Percentiles rank a stretch among this genome's conserved stretches.
Evolutionary conservation across 495 filamentous ascomycete species (phyloP).

Genomic region (Aspergillus campestris): DNA sequence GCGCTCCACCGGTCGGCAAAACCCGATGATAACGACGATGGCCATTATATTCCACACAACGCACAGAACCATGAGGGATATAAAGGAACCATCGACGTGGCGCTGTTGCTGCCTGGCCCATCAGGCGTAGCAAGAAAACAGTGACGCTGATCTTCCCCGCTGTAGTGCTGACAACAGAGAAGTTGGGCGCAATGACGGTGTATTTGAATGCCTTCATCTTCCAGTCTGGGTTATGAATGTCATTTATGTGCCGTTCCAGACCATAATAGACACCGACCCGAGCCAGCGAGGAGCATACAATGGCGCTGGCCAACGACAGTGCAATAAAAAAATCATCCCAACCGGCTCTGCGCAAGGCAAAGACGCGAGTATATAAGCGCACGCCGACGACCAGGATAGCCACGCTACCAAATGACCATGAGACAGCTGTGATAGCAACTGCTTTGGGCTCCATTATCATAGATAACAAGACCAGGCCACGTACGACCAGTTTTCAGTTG

Average conservation of each 20-base stretch:
- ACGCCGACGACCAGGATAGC: not conserved
- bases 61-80: constrained; percentile 1
- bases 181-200: constrained; percentile 7
- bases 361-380: constrained; percentile 1
- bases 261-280: constrained; percentile 6
- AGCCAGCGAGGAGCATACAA: constrained; percentile 6
- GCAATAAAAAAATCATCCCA: constrained; percentile 11
- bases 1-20: constrained; percentile 5
- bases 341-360: not conserved
- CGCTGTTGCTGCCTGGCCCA: constrained; percentile 1
- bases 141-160: constrained; percentile 7
- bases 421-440: constrained; percentile 1
- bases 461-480: not conserved
- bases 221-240: not conserved
- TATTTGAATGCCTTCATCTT: constrained; percentile 5
- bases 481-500: no score
- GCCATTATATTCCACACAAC: constrained; percentile 4
- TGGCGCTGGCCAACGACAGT: constrained; percentile 3
- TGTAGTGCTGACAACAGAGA: constrained; percentile 9
- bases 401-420: constrained; percentile 2
- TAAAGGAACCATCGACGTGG: constrained; percentile 6
- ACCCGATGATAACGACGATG: constrained; percentile 6
- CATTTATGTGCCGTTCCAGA: constrained; percentile 1
- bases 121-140: constrained; percentile 7
- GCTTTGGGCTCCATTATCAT: not conserved